A percentile compares a stretch with the other conserved stretches of the same genome.
These are phyloP conservation scores for Yamadazyma ubonensis DNA, from an alignment of 805 yeast genomes.

Conservation along the genomic window DNA sequence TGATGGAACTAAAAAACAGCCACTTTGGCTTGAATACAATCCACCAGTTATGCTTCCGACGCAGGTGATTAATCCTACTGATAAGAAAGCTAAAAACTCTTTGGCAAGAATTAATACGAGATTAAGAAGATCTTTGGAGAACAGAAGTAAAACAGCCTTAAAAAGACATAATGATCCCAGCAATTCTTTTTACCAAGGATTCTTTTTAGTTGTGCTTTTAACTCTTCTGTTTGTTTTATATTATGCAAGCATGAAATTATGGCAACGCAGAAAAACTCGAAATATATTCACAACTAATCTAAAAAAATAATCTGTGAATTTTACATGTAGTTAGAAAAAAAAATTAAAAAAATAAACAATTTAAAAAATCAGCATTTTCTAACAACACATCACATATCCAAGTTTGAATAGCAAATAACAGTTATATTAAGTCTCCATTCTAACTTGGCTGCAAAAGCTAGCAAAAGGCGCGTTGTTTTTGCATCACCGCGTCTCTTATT, in stretches of 20 bases:
- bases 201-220: not conserved
- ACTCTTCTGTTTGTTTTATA: not conserved
- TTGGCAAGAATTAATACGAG: slow-evolving; percentile 8
- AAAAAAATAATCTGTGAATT: no score
- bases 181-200: not conserved
- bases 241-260: not conserved
- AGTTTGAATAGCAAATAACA: no score
- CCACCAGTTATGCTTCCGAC: slow-evolving; percentile 23
- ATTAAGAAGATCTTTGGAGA: slow-evolving; percentile 15
- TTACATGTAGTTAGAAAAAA: no score
- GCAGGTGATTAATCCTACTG: slow-evolving; percentile 18
- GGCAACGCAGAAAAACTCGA: no score
- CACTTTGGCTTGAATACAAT: slow-evolving; percentile 20
- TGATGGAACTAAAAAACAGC: slow-evolving; percentile 21
- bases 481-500: slow-evolving; percentile 3
- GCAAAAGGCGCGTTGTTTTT: slow-evolving; percentile 3
- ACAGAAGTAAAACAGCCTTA: slow-evolving; percentile 7
- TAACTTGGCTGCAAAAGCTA: slow-evolving; percentile 1
- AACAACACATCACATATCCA: no score
- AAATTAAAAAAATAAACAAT: no score
- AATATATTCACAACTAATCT: no score
- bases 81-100: slow-evolving; percentile 9
- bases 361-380: no score
- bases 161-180: not conserved
- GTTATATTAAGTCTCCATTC: not conserved